These are phyloP conservation scores for Scedosporium minutisporum DNA, from an alignment of 2,329 filamentous ascomycete species.

Conservation along the genomic window DNA sequence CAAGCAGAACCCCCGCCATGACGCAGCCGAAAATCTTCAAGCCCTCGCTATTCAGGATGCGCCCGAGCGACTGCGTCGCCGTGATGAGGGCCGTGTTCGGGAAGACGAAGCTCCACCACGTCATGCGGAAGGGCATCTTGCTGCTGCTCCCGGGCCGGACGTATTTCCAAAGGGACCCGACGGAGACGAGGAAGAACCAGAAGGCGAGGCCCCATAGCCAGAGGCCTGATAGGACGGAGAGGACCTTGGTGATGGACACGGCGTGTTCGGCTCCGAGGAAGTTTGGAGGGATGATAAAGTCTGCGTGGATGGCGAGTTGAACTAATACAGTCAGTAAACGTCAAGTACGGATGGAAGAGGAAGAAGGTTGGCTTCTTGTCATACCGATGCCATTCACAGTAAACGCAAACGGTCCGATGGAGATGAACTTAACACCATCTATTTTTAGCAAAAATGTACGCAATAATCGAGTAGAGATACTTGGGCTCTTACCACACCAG, in stretches of 20 bases:
- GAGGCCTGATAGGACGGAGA: constrained; percentile 54
- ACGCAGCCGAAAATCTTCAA: constrained; percentile 60
- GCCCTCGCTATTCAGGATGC: constrained; percentile 46
- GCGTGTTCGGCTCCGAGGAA: constrained; percentile 33
- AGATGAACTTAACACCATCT: constrained; percentile 50
- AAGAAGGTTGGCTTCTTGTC: neutral
- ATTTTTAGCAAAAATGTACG: constrained; percentile 21
- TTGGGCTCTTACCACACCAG: constrained; percentile 45
- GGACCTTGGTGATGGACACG: constrained; percentile 33
- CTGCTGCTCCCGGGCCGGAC: constrained; percentile 35
- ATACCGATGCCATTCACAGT: constrained; percentile 36
- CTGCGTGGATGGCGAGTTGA: constrained; percentile 32
- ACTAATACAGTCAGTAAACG: constrained; percentile 15
- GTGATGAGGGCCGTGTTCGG: constrained; percentile 70
- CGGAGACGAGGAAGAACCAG: constrained; percentile 75
- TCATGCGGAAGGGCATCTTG: constrained; percentile 69
- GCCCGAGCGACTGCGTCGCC: constrained; percentile 62
- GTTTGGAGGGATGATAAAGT: constrained; percentile 30
- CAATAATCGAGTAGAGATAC: neutral
- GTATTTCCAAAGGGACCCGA: constrained; percentile 66
- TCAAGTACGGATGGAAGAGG: neutral
- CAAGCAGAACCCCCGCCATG: constrained; percentile 54
- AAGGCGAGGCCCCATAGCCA: constrained; percentile 79
- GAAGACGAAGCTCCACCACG: constrained; percentile 77
- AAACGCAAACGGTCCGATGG: constrained; percentile 63